Evolutionary conservation across 768 basidiomycete species (phyloP).

Genomic region (Glaciozyma antarctica): DNA sequence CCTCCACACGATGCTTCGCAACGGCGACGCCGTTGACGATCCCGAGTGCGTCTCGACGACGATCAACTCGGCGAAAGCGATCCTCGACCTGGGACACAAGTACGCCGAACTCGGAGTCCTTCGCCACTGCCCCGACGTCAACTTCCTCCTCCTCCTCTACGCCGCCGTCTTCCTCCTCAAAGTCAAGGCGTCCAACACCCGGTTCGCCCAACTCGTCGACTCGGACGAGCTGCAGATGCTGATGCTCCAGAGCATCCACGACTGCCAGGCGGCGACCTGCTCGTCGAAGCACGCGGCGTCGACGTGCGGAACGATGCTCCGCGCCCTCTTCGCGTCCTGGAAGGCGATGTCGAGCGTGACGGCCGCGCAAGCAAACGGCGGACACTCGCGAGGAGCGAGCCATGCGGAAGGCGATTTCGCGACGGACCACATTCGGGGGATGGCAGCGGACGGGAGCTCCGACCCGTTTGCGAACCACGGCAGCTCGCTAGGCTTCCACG

Average conservation of each 20-base stretch:
- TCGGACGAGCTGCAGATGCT: constrained; percentile 15
- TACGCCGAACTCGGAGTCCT: constrained; percentile 23
- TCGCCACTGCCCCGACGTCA: constrained; percentile 26
- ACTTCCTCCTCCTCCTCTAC: constrained; percentile 29
- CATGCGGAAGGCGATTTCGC: too few species aligned
- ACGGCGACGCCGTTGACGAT: constrained; percentile 14
- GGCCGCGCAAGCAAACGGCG: neutral
- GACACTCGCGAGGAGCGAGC: neutral
- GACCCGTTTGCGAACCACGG: neutral
- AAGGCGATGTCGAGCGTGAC: constrained; percentile 15
- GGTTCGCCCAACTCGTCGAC: constrained; percentile 20
- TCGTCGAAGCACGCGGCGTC: constrained; percentile 10
- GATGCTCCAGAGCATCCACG: constrained; percentile 15
- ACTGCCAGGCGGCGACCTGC: constrained; percentile 15
- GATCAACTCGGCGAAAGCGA: constrained; percentile 9
- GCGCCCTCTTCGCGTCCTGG: constrained; percentile 19
- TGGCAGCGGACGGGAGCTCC: neutral
- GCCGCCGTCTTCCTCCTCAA: constrained; percentile 29
- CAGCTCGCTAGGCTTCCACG: neutral
- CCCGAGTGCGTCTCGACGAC: constrained; percentile 18
- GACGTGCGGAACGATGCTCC: constrained; percentile 11
- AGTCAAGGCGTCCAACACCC: constrained; percentile 25
- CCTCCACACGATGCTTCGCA: constrained; percentile 22
- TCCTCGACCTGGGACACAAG: constrained; percentile 18
- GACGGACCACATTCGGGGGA: neutral